Evolutionary conservation across 192 early-diverging fungal species (phyloP).

Genomic region (Haplosporangium gracile): DNA sequence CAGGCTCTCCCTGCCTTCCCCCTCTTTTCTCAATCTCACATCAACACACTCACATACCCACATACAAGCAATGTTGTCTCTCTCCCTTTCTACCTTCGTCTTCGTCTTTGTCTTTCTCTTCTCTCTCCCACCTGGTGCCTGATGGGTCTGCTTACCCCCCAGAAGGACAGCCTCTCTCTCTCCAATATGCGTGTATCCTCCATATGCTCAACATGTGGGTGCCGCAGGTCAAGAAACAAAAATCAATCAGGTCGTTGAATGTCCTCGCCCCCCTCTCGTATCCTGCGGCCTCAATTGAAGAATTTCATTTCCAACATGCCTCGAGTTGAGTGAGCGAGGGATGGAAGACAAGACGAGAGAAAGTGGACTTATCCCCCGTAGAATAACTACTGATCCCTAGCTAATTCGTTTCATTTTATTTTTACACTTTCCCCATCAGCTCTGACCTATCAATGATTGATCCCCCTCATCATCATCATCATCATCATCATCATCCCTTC

Average conservation of each 20-base stretch:
- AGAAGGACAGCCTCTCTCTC: neutral
- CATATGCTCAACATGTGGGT: neutral
- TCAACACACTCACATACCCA: too few relatives aligned
- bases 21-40: neutral
- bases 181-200: neutral
- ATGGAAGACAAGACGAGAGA: neutral
- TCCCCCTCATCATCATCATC: neutral
- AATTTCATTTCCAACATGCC: neutral
- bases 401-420: slow-evolving; percentile 3
- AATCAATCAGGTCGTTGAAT: neutral
- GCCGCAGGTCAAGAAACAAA: neutral
- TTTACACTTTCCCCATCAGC: neutral
- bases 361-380: neutral
- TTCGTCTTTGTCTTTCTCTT: neutral
- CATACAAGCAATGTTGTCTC: too few relatives aligned
- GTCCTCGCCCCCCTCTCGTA: neutral
- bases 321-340: neutral
- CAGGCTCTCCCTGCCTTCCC: neutral
- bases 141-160: neutral
- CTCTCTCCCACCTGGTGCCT: neutral
- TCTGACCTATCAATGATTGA: neutral
- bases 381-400: neutral
- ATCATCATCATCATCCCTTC: neutral
- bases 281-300: neutral
- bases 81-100: neutral